A percentile compares a stretch with the other conserved stretches of the same genome.
Evolutionary conservation across 2,329 filamentous ascomycete genomes (phyloP).

Genomic region (Colletotrichum cuscutae): DNA sequence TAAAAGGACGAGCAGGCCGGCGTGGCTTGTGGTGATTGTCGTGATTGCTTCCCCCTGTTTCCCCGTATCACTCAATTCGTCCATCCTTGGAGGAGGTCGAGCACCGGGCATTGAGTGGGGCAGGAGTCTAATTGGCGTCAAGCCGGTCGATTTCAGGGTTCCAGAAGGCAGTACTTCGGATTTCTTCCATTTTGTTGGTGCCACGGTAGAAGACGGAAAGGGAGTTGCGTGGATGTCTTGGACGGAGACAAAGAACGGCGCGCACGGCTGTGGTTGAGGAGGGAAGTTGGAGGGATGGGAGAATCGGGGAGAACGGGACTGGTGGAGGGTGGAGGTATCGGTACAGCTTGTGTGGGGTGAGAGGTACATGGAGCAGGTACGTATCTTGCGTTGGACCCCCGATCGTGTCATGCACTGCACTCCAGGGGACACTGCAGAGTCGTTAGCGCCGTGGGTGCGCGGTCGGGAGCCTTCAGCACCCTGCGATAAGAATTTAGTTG

Average conservation of each 20-base stretch:
- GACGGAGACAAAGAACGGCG: conserved; percentile 5
- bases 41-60: background rate
- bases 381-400: background rate
- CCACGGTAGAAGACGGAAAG: background rate
- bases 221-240: background rate
- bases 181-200: conserved; percentile 6
- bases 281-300: background rate
- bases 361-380: background rate
- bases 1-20: background rate
- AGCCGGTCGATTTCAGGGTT: conserved; percentile 20
- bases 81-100: background rate
- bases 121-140: conserved; percentile 21
- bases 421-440: background rate
- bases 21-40: background rate
- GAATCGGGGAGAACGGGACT: background rate
- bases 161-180: conserved; percentile 7
- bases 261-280: conserved; percentile 1
- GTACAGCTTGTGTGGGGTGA: background rate
- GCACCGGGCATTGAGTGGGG: conserved; percentile 2
- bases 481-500: too few relatives aligned
- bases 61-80: background rate
- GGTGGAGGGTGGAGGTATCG: background rate
- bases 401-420: background rate
- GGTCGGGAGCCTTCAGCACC: too few relatives aligned
- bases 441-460: background rate